Evolutionary conservation across 2,329 filamentous ascomycete species (phyloP).

Genomic region (Alternaria ventricosa): DNA sequence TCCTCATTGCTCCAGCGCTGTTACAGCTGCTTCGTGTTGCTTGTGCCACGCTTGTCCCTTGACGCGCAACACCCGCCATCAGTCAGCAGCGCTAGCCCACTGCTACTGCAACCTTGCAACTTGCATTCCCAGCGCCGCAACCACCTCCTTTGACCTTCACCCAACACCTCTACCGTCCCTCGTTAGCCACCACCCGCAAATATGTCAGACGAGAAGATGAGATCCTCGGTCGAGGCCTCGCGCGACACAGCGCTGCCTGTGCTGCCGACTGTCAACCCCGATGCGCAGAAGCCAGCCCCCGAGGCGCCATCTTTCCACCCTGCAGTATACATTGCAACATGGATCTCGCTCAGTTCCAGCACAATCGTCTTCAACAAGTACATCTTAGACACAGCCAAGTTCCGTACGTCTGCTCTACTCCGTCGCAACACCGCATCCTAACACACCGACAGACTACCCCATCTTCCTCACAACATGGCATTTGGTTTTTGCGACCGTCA

Average conservation of each 20-base stretch:
- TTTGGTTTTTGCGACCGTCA: constrained; percentile 87
- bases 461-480: constrained; percentile 91
- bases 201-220: constrained; percentile 79
- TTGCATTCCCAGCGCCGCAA: constrained; percentile 19
- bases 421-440: constrained; percentile 26
- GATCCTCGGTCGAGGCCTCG: constrained; percentile 78
- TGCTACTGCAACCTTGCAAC: constrained; percentile 14
- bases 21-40: constrained; percentile 24
- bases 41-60: constrained; percentile 29
- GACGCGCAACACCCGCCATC: constrained; percentile 12
- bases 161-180: constrained; percentile 25
- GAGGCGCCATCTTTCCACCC: constrained; percentile 72
- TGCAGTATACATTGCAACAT: constrained; percentile 83
- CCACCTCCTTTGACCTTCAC: constrained; percentile 24
- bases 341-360: constrained; percentile 90
- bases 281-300: constrained; percentile 69
- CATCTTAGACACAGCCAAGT: constrained; percentile 84
- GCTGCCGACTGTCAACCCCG: constrained; percentile 81
- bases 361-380: constrained; percentile 99
- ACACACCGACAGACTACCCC: constrained; percentile 39
- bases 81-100: constrained; percentile 32
- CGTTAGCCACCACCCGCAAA: constrained; percentile 26
- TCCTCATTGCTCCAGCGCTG: constrained; percentile 27
- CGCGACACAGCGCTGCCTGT: constrained; percentile 67
- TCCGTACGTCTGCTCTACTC: constrained; percentile 66